Base-by-base conservation (phyloP, 2,329 filamentous ascomycete species). In the Aspergillus ruber region DNA sequence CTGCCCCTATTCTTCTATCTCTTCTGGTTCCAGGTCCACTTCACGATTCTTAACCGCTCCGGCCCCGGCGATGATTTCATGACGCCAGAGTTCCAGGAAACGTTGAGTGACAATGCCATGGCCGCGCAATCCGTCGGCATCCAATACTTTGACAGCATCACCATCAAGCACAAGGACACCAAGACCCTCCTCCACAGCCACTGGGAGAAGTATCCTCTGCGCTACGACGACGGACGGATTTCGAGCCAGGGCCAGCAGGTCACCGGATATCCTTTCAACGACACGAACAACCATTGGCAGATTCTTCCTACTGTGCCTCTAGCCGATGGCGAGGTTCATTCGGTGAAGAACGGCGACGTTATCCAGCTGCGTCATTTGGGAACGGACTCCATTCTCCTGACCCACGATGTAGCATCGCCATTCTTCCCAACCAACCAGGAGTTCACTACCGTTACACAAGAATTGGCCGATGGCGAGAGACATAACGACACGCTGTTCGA, bases 11-110 rank as follows among this genome's bases (percentile, higher is more conserved):
- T 97, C 63, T 94, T 98, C 72, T 98, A 98, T 71, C 81, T 98
- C 42, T 97, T 98, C 79, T 98, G 93, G 93, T 98, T 98, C 84
- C 93, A 98, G 78, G 90, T 98, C 25, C 93, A 98, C 74, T 98
- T 98, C 69, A 79, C 88, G 40, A 88, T 98, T 60, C 79, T 98
- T 53, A 85, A 75, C 56, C 81, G 85, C 50, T 97, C 93, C 45
- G 93, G 93, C 32, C 91, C 93, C 40, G 93, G 93, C 46, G 93
- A 98, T 65, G 91, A 97, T 63, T 98, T 98, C 74, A 98, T 98
- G 93, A 90, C 86, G 3, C 93, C 93, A 1, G 89, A 93, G 63
- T 98, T 98, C 75, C 93, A 98, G 74, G 90, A 95, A 74, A 97
- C 93, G 1, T 76, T 98, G 54, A 90, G 86, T 63, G 91, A 98